Conservation (phyloP, 2,329 filamentous ascomycete genomes). For the Aureobasidium sp. region DNA sequence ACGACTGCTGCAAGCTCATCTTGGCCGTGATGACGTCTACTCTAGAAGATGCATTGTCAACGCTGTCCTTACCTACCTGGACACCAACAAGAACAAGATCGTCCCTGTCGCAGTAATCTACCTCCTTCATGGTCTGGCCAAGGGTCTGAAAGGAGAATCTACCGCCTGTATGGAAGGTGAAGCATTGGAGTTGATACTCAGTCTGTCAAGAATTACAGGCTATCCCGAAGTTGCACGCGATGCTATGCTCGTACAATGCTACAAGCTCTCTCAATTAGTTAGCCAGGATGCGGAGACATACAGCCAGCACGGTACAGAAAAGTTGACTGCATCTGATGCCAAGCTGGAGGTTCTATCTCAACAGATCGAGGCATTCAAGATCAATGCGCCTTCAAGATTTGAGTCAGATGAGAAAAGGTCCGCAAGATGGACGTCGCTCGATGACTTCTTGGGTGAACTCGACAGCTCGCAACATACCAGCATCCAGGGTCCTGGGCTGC, state of each 20-base stretch:
- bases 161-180: conserved; percentile 19
- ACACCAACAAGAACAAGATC: conserved; percentile 18
- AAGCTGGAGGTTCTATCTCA: conserved; percentile 8
- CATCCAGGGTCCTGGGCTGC: conserved; percentile 27
- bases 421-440: conserved; percentile 17
- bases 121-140: conserved; percentile 36
- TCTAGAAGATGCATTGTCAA: conserved; percentile 21
- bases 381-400: background rate
- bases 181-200: conserved; percentile 30
- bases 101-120: conserved; percentile 35
- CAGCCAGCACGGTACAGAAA: background rate
- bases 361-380: background rate
- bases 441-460: conserved; percentile 24
- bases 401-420: background rate
- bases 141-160: conserved; percentile 24
- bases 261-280: conserved; percentile 17
- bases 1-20: conserved; percentile 23
- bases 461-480: conserved; percentile 25
- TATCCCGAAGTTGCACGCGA: conserved; percentile 39
- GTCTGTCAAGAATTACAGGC: conserved; percentile 31
- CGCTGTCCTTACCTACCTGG: conserved; percentile 30
- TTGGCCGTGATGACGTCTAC: conserved; percentile 16
- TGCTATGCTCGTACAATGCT: conserved; percentile 19
- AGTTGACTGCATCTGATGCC: background rate
- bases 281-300: conserved; percentile 19